Conservation (phyloP, 495 filamentous ascomycete species). For the Aspergillus diversus region DNA sequence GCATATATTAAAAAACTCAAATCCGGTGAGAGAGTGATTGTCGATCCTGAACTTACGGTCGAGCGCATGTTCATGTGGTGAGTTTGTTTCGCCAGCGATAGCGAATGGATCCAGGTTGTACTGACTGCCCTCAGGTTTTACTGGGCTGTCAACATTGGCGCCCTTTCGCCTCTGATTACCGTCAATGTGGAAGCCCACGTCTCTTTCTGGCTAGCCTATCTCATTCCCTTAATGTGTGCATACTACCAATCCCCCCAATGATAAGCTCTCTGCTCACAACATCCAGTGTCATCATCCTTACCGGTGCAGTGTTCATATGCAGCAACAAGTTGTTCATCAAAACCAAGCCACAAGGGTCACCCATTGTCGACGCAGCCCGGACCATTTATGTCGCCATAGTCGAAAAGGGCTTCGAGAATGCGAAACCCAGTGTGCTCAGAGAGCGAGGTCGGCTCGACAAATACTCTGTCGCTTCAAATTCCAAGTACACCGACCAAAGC, state of each 20-base stretch:
- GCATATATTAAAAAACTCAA: slow-evolving; percentile 40
- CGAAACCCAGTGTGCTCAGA: slow-evolving; percentile 24
- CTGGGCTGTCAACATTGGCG: slow-evolving; percentile 42
- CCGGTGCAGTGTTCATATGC: slow-evolving; percentile 12
- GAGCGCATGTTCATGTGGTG: slow-evolving; percentile 35
- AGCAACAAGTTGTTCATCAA: slow-evolving; percentile 37
- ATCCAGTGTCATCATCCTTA: slow-evolving; percentile 23
- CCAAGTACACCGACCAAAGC: slow-evolving; percentile 44
- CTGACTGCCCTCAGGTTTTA: slow-evolving; percentile 25
- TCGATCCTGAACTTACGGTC: slow-evolving; percentile 63
- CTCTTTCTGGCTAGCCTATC: slow-evolving; percentile 68
- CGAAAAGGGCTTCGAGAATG: slow-evolving; percentile 29
- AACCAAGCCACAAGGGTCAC: slow-evolving; percentile 43
- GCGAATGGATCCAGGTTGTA: neutral
- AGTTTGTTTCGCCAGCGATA: neutral
- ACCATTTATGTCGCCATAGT: slow-evolving; percentile 27
- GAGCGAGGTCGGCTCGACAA: slow-evolving; percentile 10
- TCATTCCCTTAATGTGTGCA: slow-evolving; percentile 37
- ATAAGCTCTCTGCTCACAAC: neutral
- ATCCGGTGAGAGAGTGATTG: slow-evolving; percentile 61
- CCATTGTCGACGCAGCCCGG: slow-evolving; percentile 49
- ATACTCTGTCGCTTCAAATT: slow-evolving; percentile 15
- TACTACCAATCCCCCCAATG: neutral
- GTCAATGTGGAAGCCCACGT: slow-evolving; percentile 38
- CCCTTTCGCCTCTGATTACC: slow-evolving; percentile 41